Percentiles rank a stretch among this genome's conserved stretches.
Evolutionary conservation across 805 yeast genomes (phyloP).

Genomic region (Cyberlindnera saturnus): DNA sequence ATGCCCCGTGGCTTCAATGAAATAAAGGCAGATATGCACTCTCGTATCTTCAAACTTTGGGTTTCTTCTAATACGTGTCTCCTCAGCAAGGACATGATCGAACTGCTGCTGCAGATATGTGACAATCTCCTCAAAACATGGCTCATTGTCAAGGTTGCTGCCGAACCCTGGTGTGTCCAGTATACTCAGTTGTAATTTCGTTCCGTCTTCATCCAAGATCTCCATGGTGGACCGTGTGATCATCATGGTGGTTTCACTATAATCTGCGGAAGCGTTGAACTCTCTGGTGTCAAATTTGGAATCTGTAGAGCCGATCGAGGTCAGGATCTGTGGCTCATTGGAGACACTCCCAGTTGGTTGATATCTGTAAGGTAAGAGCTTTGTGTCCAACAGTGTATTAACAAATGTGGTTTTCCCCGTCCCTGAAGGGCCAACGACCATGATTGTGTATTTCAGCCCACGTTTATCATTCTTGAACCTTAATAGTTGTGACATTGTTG

Average conservation of each 20-base stretch:
- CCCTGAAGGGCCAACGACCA: constrained; percentile 70
- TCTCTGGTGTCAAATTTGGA: constrained; percentile 52
- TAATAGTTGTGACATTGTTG: background rate
- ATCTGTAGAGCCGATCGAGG: constrained; percentile 16
- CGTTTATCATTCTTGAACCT: constrained; percentile 29
- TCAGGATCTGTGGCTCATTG: constrained; percentile 21
- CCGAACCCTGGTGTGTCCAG: constrained; percentile 83
- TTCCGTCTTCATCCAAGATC: constrained; percentile 54
- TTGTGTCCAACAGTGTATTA: constrained; percentile 59
- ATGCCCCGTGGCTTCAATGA: constrained; percentile 72
- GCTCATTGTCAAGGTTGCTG: constrained; percentile 55
- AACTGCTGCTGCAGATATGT: constrained; percentile 70
- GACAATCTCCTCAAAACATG: constrained; percentile 62
- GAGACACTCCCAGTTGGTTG: constrained; percentile 29
- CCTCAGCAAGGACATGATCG: constrained; percentile 76
- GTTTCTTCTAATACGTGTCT: constrained; percentile 79
- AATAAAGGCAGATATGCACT: constrained; percentile 68
- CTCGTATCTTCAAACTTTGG: constrained; percentile 76
- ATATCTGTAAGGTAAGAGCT: constrained; percentile 54
- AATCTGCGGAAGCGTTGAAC: constrained; percentile 53
- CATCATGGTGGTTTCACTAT: constrained; percentile 70
- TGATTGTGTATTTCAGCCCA: constrained; percentile 66
- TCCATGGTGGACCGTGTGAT: constrained; percentile 62
- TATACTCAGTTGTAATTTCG: constrained; percentile 48
- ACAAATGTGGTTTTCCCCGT: constrained; percentile 75